These are phyloP conservation scores for Yamadazyma songkhlaensis DNA, from an alignment of 1,139 yeast genomes.

Conservation along the genomic window DNA sequence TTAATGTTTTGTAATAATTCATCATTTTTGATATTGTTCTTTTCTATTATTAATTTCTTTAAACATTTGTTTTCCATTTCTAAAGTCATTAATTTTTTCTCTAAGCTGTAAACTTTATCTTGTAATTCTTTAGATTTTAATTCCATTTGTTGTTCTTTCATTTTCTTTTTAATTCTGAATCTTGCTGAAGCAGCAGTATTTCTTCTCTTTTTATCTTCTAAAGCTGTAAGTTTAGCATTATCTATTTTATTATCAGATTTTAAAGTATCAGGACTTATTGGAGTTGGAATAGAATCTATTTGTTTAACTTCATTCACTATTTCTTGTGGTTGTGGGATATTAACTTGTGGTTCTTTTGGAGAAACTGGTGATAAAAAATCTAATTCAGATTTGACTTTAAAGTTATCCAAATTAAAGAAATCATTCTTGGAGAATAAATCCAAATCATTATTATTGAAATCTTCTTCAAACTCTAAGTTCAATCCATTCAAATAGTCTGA, in stretches of 20 bases:
- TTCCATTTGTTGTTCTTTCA: conserved; percentile 85
- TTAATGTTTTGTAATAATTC: conserved; percentile 42
- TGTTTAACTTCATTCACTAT: background rate
- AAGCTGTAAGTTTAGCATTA: conserved; percentile 7
- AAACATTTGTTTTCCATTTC: conserved; percentile 61
- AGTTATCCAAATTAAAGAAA: conserved; percentile 46
- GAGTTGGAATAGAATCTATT: background rate
- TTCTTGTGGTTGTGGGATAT: conserved; percentile 1
- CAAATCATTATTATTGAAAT: conserved; percentile 25
- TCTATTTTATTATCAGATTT: background rate
- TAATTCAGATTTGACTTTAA: conserved; percentile 12
- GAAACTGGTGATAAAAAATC: conserved; percentile 3
- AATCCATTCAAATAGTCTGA: conserved; percentile 42
- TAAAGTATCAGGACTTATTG: background rate
- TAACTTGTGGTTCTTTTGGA: background rate
- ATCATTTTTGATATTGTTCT: conserved; percentile 43
- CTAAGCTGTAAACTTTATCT: conserved; percentile 59
- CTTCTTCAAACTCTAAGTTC: conserved; percentile 31
- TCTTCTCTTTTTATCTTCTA: conserved; percentile 59
- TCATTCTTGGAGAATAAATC: conserved; percentile 44
- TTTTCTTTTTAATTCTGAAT: conserved; percentile 75
- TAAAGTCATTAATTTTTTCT: conserved; percentile 55
- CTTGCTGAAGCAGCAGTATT: conserved; percentile 83
- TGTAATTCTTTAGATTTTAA: conserved; percentile 58
- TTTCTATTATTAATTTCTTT: conserved; percentile 62